These are phyloP conservation scores for Magnaporthiopsis incrustans DNA, from an alignment of 2,329 filamentous ascomycete genomes.

Conservation along the genomic window DNA sequence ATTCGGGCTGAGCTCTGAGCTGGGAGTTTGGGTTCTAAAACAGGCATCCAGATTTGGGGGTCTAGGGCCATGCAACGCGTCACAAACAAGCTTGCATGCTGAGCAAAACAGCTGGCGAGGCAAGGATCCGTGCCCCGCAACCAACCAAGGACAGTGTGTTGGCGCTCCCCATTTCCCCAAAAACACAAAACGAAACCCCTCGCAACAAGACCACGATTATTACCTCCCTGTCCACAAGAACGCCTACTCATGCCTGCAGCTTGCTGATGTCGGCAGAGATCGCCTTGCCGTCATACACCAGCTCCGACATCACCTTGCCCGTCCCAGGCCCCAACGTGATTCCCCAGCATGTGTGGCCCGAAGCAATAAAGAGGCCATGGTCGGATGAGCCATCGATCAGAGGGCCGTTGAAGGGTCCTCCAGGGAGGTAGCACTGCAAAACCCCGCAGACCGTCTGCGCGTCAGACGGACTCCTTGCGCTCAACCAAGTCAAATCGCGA, in stretches of 20 bases:
- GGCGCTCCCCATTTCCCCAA: too few relatives aligned
- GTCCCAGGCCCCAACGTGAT: slow-evolving; percentile 59
- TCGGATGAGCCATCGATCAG: slow-evolving; percentile 28
- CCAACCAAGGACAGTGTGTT: too few relatives aligned
- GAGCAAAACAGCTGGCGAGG: too few relatives aligned
- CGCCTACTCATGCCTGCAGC: slow-evolving; percentile 25
- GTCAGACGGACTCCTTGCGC: background rate
- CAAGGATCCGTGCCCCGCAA: too few relatives aligned
- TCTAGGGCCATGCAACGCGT: too few relatives aligned
- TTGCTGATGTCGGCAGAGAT: slow-evolving; percentile 58
- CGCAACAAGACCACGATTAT: too few relatives aligned
- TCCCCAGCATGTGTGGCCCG: slow-evolving; percentile 73
- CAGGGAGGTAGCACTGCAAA: slow-evolving; percentile 76
- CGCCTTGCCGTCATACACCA: slow-evolving; percentile 65
- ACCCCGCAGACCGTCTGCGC: slow-evolving; percentile 24
- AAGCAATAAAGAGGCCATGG: slow-evolving; percentile 58
- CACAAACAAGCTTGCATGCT: too few relatives aligned
- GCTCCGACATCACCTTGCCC: slow-evolving; percentile 61
- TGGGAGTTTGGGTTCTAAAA: background rate
- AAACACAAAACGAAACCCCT: too few relatives aligned
- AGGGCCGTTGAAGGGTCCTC: slow-evolving; percentile 5
- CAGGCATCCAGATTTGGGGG: background rate
- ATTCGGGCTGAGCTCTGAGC: background rate
- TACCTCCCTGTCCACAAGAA: too few relatives aligned
- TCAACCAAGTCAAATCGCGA: background rate